Base-by-base conservation (phyloP, 495 filamentous ascomycete genomes). In the Talaromyces liani region DNA sequence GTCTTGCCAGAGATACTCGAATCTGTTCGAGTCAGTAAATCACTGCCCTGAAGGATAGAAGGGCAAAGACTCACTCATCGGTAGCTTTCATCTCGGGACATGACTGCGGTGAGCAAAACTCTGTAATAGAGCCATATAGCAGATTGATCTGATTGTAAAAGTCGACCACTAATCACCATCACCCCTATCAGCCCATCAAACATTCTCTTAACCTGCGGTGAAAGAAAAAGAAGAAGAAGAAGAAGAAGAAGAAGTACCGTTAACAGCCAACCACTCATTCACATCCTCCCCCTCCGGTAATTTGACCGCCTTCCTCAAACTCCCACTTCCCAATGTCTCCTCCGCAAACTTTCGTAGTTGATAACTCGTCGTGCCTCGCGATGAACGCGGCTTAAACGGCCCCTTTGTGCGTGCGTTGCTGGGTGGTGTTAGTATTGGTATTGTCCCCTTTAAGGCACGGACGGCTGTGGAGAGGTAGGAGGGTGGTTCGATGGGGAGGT, bases 71-170 rank as follows among this genome's bases (percentile, higher is more conserved):
- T 64, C 82, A 95, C 90, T 98, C 94, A 78, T 98, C 94, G 8
- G 94, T 98, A 27, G 94, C 94, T 77, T 98, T 98, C 94, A 98
- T 98, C 79, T 98, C 94, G 2, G 93, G 94, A 73, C 94, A 98
- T 60, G 92, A 91, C 67, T 91, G 89, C 27, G 94, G 94, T 25
- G 94, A 98, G 80, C 94, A 98, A 77, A 98, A 98, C 70, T 98
- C 94, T 61, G 94, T 98, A 72, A 98, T 97, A 62, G 94, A 93
- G 64, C 94, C 94, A 75, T 98, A 98, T 61, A 98, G 88, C 27
- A 98, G 87, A 78, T 98, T 98, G 75, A 98, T 94, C 75, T 98
- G 94, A 78, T 98, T 98, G 85, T 98, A 98, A 77, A 98, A 98
- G 75, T 98, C 94, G 78, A 98, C 94, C 71, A 98, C 93, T 96